A percentile compares a stretch with the other conserved stretches of the same genome.
Evolutionary conservation across 164 flowering plant species (phyloP).

Genomic region (Akebia trifoliata): DNA sequence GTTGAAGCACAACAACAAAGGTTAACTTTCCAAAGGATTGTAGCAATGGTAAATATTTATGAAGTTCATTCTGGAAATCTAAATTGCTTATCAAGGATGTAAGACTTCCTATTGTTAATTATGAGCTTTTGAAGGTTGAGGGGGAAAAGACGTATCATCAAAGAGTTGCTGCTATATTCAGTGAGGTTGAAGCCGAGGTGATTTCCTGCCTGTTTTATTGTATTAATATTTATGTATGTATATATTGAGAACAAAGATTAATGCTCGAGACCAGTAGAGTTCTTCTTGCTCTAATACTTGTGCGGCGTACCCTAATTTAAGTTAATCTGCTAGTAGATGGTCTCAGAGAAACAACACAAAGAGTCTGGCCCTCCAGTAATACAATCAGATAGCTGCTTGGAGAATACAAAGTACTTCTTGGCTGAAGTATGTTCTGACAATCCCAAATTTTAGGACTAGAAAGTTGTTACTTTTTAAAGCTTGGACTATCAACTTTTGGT

Average conservation of each 20-base stretch:
- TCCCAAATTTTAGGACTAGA: not conserved
- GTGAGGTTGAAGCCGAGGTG: slow-evolving; percentile 88
- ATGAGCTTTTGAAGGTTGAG: slow-evolving; percentile 60
- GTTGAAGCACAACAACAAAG: slow-evolving; percentile 95
- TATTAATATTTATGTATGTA: not conserved
- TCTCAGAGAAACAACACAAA: slow-evolving; percentile 83
- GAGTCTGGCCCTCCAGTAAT: slow-evolving; percentile 86
- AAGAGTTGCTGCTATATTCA: slow-evolving; percentile 74
- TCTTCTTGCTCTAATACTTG: too few species aligned
- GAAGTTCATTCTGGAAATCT: not conserved
- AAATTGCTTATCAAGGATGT: not conserved
- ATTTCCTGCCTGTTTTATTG: slow-evolving; percentile 10
- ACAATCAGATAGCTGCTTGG: slow-evolving; percentile 36
- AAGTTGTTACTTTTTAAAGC: not conserved
- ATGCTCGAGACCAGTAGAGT: too few species aligned
- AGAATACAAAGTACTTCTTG: slow-evolving; percentile 63
- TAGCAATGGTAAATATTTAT: slow-evolving; percentile 59
- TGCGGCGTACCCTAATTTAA: too few species aligned
- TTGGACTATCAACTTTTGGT: not conserved
- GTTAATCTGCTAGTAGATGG: slow-evolving; percentile 51
- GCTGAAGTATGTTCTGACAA: slow-evolving; percentile 61
- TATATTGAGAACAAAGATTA: too few species aligned
- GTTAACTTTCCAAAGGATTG: slow-evolving; percentile 88
- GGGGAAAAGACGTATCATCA: slow-evolving; percentile 75
- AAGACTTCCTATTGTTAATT: not conserved